Conservation (phyloP, 2,329 filamentous ascomycete species). For the Trichoderma hamatum region DNA sequence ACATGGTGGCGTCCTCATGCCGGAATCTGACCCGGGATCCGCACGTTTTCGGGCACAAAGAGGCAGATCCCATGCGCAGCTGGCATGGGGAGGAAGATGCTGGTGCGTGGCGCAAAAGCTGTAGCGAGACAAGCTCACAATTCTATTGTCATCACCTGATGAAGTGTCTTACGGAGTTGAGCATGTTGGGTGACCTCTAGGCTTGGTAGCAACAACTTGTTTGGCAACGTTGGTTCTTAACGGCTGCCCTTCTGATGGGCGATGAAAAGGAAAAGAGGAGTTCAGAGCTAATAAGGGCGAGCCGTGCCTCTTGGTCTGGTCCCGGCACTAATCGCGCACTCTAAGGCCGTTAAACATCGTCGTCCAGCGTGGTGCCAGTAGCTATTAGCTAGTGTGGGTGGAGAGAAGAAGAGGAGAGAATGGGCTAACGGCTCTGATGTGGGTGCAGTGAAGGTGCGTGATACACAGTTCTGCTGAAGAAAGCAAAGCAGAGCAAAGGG, state of each 20-base stretch:
- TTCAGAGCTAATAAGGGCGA: slow-evolving; percentile 24
- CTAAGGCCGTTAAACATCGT: neutral
- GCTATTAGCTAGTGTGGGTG: neutral
- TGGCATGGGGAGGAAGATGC: slow-evolving; percentile 5
- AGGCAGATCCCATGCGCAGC: neutral
- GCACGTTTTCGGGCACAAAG: slow-evolving; percentile 7
- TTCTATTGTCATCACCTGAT: slow-evolving; percentile 1
- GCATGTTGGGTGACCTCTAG: neutral
- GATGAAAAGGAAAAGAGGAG: neutral
- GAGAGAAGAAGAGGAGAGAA: neutral
- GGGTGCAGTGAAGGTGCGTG: neutral
- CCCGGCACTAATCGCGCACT: slow-evolving; percentile 13
- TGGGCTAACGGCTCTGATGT: neutral
- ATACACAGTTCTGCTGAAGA: slow-evolving; percentile 20
- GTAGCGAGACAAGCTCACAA: neutral
- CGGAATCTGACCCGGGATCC: slow-evolving; percentile 19
- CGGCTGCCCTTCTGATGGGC: neutral
- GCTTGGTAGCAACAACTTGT: neutral
- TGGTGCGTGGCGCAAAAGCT: neutral
- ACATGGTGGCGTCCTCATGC: slow-evolving; percentile 1
- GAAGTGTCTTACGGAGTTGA: neutral
- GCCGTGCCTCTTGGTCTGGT: slow-evolving; percentile 26
- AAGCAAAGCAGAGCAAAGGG: neutral
- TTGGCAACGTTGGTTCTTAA: neutral
- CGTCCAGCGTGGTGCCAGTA: neutral